A percentile compares a stretch with the other conserved stretches of the same genome.
Evolutionary conservation across 2,329 filamentous ascomycete genomes (phyloP).

Genomic region (Diaporthe sp.): DNA sequence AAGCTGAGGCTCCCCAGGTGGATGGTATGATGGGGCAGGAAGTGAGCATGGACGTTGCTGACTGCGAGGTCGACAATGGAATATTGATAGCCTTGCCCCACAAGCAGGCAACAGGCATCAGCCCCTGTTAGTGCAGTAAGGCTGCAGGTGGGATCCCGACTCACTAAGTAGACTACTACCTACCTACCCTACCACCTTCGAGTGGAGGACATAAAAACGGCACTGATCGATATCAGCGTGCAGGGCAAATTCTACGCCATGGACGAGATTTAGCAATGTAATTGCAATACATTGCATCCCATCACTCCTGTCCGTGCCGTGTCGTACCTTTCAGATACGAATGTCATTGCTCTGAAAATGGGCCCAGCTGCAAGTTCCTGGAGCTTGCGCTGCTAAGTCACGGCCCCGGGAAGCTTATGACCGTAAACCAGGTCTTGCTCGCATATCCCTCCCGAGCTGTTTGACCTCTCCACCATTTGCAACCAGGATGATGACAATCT

Average conservation of each 20-base stretch:
- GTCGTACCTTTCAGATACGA: neutral
- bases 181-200: neutral
- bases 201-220: neutral
- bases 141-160: constrained; percentile 9
- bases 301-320: neutral
- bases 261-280: too few species aligned
- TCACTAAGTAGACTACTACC: neutral
- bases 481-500: neutral
- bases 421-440: neutral
- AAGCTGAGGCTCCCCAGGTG: neutral
- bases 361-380: neutral
- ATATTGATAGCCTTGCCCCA: constrained; percentile 11
- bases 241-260: neutral
- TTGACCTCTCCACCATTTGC: neutral
- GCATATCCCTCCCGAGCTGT: neutral
- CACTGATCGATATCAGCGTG: too few species aligned
- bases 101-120: neutral
- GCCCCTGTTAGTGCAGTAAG: constrained; percentile 16
- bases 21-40: neutral
- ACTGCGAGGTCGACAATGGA: neutral
- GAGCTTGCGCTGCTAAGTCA: neutral
- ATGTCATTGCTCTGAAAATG: neutral
- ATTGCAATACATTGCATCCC: neutral
- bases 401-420: neutral
- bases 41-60: neutral